Percentiles rank a stretch among this genome's conserved stretches.
phyloP scores from a whole-genome alignment of 495 filamentous ascomycete species.

The Xylaria acuta region DNA sequence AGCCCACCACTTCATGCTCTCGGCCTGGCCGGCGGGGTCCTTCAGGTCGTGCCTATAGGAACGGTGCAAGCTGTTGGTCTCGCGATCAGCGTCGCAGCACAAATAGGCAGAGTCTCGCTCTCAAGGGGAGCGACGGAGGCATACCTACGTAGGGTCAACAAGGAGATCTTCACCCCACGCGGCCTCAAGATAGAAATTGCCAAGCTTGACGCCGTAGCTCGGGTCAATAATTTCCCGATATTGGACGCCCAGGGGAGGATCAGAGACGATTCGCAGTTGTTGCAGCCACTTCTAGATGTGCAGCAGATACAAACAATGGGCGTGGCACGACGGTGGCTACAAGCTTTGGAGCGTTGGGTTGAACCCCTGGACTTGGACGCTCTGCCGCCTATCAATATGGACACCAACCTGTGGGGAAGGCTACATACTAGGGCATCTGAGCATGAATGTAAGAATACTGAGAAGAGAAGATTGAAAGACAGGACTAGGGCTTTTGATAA shows the following conservation, averaged over 20 bases:
- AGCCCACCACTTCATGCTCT: constrained; percentile 12
- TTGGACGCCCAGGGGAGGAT: background rate
- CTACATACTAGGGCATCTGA: constrained; percentile 10
- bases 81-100: background rate
- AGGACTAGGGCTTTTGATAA: constrained; percentile 9
- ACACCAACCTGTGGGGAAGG: constrained; percentile 4
- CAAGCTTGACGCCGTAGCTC: constrained; percentile 12
- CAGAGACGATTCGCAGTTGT: background rate
- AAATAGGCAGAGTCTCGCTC: background rate
- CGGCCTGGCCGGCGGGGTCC: constrained; percentile 3
- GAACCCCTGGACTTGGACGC: constrained; percentile 3
- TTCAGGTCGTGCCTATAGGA: background rate
- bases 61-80: background rate
- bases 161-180: constrained; percentile 6
- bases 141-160: constrained; percentile 9
- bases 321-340: background rate
- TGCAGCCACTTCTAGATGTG: constrained; percentile 10
- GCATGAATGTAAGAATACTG: background rate
- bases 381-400: constrained; percentile 12
- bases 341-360: constrained; percentile 10
- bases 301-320: constrained; percentile 11
- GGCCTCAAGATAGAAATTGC: constrained; percentile 17
- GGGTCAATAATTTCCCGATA: constrained; percentile 6
- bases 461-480: constrained; percentile 12
- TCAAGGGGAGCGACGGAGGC: constrained; percentile 10